Percentiles rank a stretch among this genome's conserved stretches.
These are phyloP conservation scores for Paramecium tetraurelia DNA, from an alignment of 73 alveolate genomes.

Conservation along the genomic window DNA sequence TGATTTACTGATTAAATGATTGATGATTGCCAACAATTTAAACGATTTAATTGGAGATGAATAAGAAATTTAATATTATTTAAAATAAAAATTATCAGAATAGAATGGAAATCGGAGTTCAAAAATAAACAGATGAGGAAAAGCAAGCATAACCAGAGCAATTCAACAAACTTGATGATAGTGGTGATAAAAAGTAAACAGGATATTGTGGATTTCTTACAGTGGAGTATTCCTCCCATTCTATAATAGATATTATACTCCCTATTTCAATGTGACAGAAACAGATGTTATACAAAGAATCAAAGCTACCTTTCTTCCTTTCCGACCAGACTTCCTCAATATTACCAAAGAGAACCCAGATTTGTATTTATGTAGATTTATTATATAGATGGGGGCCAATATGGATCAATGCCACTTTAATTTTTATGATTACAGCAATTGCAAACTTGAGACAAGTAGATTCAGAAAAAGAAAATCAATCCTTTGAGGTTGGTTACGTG, in stretches of 20 bases:
- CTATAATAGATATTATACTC: not conserved
- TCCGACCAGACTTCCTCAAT: constrained; percentile 1
- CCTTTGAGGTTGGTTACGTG: not conserved
- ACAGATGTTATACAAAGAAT: constrained; percentile 2
- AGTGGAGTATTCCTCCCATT: not conserved
- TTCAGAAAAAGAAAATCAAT: not conserved
- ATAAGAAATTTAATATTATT: not conserved
- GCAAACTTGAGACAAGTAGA: not conserved
- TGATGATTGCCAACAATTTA: not conserved
- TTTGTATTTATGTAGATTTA: not conserved
- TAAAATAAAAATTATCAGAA: not conserved
- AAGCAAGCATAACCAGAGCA: not conserved
- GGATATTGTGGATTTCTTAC: not conserved
- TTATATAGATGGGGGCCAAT: constrained; percentile 25
- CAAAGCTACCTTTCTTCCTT: constrained; percentile 2
- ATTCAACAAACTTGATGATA: not conserved
- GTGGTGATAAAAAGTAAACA: not conserved
- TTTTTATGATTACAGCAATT: not conserved
- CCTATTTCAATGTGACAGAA: constrained; percentile 19
- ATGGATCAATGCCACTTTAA: constrained; percentile 28
- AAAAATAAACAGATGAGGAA: not conserved
- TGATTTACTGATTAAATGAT: not conserved
- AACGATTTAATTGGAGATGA: not conserved
- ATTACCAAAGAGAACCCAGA: not conserved
- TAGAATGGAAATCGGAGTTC: constrained; percentile 21